Evolutionary conservation across 225 moss, liverwort and hornwort species (phyloP).

Genomic region (Polytrichum formosum): DNA sequence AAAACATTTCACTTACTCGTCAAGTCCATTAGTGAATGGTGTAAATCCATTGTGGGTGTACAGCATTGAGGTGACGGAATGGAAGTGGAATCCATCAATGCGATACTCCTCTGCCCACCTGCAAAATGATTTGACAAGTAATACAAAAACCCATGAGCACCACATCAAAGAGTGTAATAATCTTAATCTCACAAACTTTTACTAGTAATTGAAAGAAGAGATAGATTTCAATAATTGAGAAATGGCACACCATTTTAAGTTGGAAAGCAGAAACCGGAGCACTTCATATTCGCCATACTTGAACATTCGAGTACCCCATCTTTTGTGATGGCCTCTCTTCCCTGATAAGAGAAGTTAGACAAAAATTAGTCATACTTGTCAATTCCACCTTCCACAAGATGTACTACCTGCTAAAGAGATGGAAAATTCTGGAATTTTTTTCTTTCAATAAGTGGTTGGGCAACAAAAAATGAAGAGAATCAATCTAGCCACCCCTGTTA

Average conservation of each 20-base stretch:
- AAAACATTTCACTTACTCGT: slow-evolving; percentile 68
- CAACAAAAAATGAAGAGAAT: too few relatives aligned
- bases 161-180: not conserved
- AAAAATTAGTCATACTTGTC: not conserved
- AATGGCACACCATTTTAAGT: slow-evolving; percentile 80
- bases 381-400: not conserved
- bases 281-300: slow-evolving; percentile 97
- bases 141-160: not conserved
- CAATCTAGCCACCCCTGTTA: too few relatives aligned
- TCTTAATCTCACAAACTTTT: too few relatives aligned
- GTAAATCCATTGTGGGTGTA: slow-evolving; percentile 96
- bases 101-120: slow-evolving; percentile 97
- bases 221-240: not conserved
- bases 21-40: slow-evolving; percentile 72
- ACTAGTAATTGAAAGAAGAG: too few relatives aligned
- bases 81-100: slow-evolving; percentile 97
- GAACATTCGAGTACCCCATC: slow-evolving; percentile 97
- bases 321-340: slow-evolving; percentile 88
- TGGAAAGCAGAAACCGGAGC: slow-evolving; percentile 87
- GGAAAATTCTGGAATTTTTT: too few relatives aligned
- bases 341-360: slow-evolving; percentile 45
- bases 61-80: slow-evolving; percentile 91
- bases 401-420: too few relatives aligned
- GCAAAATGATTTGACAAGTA: slow-evolving; percentile 7
- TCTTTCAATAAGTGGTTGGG: too few relatives aligned